These are phyloP conservation scores for Suhomyces sp. DNA, from an alignment of 805 yeast species.

Conservation along the genomic window DNA sequence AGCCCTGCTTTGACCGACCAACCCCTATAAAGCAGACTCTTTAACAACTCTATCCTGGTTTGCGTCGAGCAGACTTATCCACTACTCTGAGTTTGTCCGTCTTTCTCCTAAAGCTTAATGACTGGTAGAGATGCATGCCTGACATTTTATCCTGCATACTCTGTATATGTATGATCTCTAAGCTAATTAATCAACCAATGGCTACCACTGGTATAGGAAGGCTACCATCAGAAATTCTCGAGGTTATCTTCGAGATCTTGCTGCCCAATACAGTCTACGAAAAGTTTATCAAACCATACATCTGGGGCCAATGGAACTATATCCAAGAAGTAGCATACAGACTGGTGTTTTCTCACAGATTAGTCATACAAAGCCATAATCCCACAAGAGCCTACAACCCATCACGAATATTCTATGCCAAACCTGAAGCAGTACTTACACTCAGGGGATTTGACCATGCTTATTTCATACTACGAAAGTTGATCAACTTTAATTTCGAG, in stretches of 20 bases:
- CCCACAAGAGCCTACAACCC: neutral
- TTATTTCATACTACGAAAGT: conserved; percentile 6
- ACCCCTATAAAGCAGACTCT: neutral
- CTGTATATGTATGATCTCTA: neutral
- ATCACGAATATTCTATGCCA: conserved; percentile 6
- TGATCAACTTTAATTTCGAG: conserved; percentile 8
- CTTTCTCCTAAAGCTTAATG: neutral
- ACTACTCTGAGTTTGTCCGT: neutral
- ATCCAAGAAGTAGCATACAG: conserved; percentile 9
- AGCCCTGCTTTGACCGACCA: neutral
- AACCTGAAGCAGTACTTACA: conserved; percentile 5
- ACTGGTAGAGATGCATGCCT: neutral
- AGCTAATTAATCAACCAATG: neutral
- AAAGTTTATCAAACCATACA: conserved; percentile 9
- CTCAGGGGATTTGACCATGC: conserved; percentile 11
- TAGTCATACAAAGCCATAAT: conserved; percentile 4
- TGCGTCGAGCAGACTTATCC: neutral
- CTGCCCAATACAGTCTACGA: conserved; percentile 7
- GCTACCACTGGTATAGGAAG: neutral
- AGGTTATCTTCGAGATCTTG: conserved; percentile 5
- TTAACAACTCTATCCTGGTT: neutral
- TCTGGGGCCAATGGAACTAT: conserved; percentile 1
- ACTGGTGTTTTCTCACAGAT: conserved; percentile 1
- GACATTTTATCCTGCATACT: neutral
- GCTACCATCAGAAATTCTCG: conserved; percentile 12